Evolutionary conservation across 192 early-diverging fungal genomes (phyloP), one percentile per base, ranked within the genome.

Genomic region (Coemansia reversa): DNA sequence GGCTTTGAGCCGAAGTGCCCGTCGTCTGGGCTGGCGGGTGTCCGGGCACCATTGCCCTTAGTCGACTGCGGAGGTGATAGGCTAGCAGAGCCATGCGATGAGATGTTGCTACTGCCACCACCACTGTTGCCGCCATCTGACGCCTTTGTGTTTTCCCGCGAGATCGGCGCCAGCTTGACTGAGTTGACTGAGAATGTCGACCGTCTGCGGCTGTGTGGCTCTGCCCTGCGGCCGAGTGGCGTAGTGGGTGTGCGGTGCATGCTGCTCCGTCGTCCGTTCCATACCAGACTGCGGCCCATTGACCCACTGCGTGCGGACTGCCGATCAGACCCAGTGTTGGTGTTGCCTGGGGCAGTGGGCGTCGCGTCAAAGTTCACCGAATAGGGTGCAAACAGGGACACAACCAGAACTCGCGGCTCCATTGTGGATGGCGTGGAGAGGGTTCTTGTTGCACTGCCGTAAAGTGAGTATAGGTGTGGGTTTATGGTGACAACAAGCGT

Each of bases 381-480:
- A 47, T 86, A 84, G 6, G 92, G 92, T 42, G 91, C 82, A 66
- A 89, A 89, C 7, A 93, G 75, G 8, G 89, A 84, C 9, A 87
- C 89, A n/a, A 91, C 85, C 14, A 92, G 75, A 7, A 91, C 84
- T 52, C 87, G 76, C 35, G 78, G 64, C 59, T 80, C 78, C 78
- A 80, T 79, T 45, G 47, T 6, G 22, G 20, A 22, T 28, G 22
- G n/a, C 0, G 47, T 24, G 23, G 14, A 24, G 25, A 35, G 39
- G 39, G 39, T 45, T 52, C 25, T 22, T 9, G 51, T 19, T 23
- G 51, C 39, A 45, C 39, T 16, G 7, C 39, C 14, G 39, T 45
- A 12, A 16, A 45, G 39, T 16, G 2, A 45, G 39, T 45, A 45
- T 12, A 45, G 39, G 39, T 45, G 39, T 45, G 39, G 12, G 39